Percentiles rank a stretch among this genome's conserved stretches.
phyloP scores from a whole-genome alignment of 176 grass and related monocot genomes.

The Pontederia crassipes region DNA sequence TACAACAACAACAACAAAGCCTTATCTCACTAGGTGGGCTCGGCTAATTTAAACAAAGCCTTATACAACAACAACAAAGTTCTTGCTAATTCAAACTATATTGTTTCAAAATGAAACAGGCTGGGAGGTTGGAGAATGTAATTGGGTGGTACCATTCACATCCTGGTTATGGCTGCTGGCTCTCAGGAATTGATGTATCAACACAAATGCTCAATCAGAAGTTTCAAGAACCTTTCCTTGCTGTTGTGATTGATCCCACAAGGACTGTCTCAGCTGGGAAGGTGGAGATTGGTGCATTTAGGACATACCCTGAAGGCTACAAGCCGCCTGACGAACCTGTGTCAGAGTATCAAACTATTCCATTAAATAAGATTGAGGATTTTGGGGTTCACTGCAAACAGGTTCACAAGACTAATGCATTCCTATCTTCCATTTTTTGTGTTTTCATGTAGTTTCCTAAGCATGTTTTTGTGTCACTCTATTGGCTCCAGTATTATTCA shows the following conservation, averaged over 20 bases:
- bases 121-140: conserved; percentile 83
- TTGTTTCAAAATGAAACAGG: conserved; percentile 32
- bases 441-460: neutral
- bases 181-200: conserved; percentile 94
- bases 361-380: conserved; percentile 98
- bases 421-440: neutral
- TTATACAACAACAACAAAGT: too few species aligned
- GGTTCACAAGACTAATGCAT: conserved; percentile 16
- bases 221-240: conserved; percentile 79
- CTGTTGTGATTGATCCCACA: conserved; percentile 94
- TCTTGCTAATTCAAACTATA: neutral
- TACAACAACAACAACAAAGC: too few species aligned
- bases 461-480: neutral
- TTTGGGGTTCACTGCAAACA: conserved; percentile 99
- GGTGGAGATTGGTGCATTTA: conserved; percentile 96
- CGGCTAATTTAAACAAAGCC: too few species aligned
- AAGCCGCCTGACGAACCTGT: conserved; percentile 86
- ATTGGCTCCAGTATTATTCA: conserved; percentile 74
- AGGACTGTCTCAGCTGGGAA: conserved; percentile 94
- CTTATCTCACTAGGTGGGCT: too few species aligned
- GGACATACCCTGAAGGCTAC: conserved; percentile 88
- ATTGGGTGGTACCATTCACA: conserved; percentile 97
- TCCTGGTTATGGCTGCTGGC: conserved; percentile 94
- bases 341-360: conserved; percentile 95
- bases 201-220: conserved; percentile 98